A percentile compares a stretch with the other conserved stretches of the same genome.
These are phyloP conservation scores for Xylaria hypoxylon DNA, from an alignment of 2,329 filamentous ascomycete genomes.

Conservation along the genomic window DNA sequence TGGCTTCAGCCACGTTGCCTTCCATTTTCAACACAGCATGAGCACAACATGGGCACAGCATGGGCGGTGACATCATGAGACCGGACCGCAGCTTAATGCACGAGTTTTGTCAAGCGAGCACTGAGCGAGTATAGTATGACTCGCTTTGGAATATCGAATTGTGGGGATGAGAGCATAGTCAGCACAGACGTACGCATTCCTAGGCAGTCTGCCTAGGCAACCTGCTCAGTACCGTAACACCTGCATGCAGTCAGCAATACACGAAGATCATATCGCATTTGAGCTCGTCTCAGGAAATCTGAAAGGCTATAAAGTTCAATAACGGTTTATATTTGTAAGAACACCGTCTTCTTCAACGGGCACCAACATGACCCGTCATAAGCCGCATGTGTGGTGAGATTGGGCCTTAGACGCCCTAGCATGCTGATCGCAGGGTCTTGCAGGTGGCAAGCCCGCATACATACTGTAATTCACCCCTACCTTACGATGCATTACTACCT, in stretches of 20 bases:
- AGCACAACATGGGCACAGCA: too few species aligned
- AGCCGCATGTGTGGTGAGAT: conserved; percentile 6
- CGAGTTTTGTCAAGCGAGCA: conserved; percentile 12
- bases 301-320: conserved; percentile 8
- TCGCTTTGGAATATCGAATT: conserved; percentile 24
- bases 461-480: conserved; percentile 21
- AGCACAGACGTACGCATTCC: conserved; percentile 26
- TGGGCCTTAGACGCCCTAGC: not conserved
- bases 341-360: conserved; percentile 4
- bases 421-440: conserved; percentile 14
- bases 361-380: not conserved
- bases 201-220: not conserved
- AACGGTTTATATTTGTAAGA: not conserved
- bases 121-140: not conserved
- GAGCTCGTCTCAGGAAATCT: not conserved
- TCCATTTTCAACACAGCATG: not conserved
- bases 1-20: not conserved
- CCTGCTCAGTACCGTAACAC: not conserved
- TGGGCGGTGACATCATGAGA: conserved; percentile 20
- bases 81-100: not conserved
- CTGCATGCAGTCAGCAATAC: conserved; percentile 31
- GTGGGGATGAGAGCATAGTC: conserved; percentile 24
- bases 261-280: conserved; percentile 29
- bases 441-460: conserved; percentile 9
- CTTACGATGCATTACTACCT: conserved; percentile 11